These are phyloP conservation scores for Darksidea phi DNA, from an alignment of 495 filamentous ascomycete species.

Conservation along the genomic window DNA sequence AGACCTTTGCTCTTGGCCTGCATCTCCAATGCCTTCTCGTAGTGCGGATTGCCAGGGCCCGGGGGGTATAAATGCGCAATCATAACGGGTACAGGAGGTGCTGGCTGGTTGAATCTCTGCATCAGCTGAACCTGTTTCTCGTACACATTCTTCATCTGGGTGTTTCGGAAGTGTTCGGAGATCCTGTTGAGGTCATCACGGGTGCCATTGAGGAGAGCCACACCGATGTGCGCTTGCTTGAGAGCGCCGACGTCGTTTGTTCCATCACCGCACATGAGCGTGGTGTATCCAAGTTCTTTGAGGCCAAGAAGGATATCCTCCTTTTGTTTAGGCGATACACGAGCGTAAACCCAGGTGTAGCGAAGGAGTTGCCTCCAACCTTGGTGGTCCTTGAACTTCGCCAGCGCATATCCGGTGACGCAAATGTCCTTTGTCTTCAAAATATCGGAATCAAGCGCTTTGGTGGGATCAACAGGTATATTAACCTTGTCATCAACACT, in stretches of 20 bases:
- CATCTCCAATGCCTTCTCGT: constrained; percentile 83
- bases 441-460: constrained; percentile 78
- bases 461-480: constrained; percentile 81
- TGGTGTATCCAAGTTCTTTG: constrained; percentile 95
- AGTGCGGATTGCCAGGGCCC: constrained; percentile 90
- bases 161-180: constrained; percentile 85
- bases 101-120: constrained; percentile 86
- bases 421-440: constrained; percentile 88
- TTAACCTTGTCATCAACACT: constrained; percentile 88
- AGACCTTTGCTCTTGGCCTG: constrained; percentile 73
- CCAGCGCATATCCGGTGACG: constrained; percentile 90
- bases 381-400: constrained; percentile 78
- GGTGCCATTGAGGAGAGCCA: constrained; percentile 93
- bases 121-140: constrained; percentile 92
- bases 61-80: constrained; percentile 96
- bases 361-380: constrained; percentile 72
- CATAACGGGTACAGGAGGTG: constrained; percentile 80
- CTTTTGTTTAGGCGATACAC: constrained; percentile 97
- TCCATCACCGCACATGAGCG: constrained; percentile 97
- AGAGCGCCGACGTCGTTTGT: constrained; percentile 98
- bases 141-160: constrained; percentile 97
- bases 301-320: constrained; percentile 95
- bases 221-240: constrained; percentile 97
- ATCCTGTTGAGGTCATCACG: constrained; percentile 87
- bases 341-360: constrained; percentile 96